Conservation (phyloP, 305 asterid species). For the Fraxinus greggii region DNA sequence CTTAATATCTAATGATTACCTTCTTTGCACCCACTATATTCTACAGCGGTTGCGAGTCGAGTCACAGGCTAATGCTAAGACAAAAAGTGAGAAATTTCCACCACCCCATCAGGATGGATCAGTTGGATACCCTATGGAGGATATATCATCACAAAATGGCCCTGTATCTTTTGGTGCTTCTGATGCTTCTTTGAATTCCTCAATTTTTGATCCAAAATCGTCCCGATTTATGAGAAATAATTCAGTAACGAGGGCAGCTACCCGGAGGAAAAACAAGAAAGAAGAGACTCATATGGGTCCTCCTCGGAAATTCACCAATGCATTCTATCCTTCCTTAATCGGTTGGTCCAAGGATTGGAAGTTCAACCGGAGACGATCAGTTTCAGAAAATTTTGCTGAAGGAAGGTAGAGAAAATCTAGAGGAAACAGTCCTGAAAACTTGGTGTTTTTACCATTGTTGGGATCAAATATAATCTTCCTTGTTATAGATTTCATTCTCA, state of each 20-base stretch:
- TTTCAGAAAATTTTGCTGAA: conserved; percentile 50
- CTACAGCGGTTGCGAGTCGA: conserved; percentile 73
- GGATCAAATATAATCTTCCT: conserved; percentile 22
- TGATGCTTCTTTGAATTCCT: conserved; percentile 50
- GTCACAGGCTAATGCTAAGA: conserved; percentile 58
- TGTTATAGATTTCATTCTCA: conserved; percentile 8
- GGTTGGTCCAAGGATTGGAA: conserved; percentile 64
- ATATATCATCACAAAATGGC: conserved; percentile 44
- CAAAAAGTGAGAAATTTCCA: conserved; percentile 94
- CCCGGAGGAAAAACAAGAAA: conserved; percentile 44
- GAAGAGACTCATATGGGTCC: conserved; percentile 58
- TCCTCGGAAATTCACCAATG: conserved; percentile 54
- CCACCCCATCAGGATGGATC: conserved; percentile 97
- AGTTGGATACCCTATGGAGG: conserved; percentile 54
- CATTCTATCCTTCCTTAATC: conserved; percentile 63
- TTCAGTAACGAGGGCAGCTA: conserved; percentile 35
- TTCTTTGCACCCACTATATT: not conserved
- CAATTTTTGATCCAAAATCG: conserved; percentile 49
- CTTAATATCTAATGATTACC: not conserved
- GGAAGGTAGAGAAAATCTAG: conserved; percentile 31
- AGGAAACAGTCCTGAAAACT: conserved; percentile 21
- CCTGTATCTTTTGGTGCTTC: conserved; percentile 54
- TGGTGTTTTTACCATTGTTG: conserved; percentile 13
- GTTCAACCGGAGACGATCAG: conserved; percentile 56
- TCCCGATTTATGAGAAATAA: conserved; percentile 43